phyloP scores from a whole-genome alignment of 345 rosid genomes.

The Lepidium sativum region DNA sequence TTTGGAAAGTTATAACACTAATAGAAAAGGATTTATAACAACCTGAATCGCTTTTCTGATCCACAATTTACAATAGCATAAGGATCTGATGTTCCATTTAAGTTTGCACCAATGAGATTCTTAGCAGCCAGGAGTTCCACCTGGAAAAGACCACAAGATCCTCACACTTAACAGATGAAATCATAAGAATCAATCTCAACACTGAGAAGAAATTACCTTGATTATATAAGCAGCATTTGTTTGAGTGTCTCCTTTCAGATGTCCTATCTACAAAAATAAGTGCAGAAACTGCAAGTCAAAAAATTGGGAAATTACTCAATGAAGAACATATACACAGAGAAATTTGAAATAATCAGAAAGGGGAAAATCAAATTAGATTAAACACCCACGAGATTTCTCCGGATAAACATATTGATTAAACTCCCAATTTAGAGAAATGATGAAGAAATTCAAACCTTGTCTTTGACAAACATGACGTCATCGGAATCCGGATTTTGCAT shows the following conservation, averaged over 20 bases:
- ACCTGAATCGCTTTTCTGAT: conserved; percentile 96
- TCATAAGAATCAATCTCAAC: neutral
- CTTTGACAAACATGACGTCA: conserved; percentile 37
- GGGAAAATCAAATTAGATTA: neutral
- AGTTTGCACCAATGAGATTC: conserved; percentile 91
- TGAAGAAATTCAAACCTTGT: conserved; percentile 43
- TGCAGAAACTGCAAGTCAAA: conserved; percentile 87
- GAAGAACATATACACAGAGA: conserved; percentile 3
- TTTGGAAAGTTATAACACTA: neutral
- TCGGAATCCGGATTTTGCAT: conserved; percentile 36
- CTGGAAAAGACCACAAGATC: conserved; percentile 31
- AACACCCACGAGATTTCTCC: neutral
- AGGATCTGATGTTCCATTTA: conserved; percentile 97
- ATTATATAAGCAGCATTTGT: conserved; percentile 61
- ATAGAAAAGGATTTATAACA: conserved; percentile 8
- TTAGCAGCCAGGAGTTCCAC: conserved; percentile 94
- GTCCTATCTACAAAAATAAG: conserved; percentile 78
- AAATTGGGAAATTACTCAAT: conserved; percentile 46
- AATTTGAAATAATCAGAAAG: neutral
- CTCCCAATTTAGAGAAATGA: neutral
- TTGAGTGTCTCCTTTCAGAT: conserved; percentile 52
- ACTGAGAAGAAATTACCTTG: conserved; percentile 9
- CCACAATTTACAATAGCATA: conserved; percentile 96
- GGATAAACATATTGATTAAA: neutral
- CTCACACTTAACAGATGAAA: neutral